Conservation (phyloP, 2,329 filamentous ascomycete genomes). For the Sporothrix protearum region DNA sequence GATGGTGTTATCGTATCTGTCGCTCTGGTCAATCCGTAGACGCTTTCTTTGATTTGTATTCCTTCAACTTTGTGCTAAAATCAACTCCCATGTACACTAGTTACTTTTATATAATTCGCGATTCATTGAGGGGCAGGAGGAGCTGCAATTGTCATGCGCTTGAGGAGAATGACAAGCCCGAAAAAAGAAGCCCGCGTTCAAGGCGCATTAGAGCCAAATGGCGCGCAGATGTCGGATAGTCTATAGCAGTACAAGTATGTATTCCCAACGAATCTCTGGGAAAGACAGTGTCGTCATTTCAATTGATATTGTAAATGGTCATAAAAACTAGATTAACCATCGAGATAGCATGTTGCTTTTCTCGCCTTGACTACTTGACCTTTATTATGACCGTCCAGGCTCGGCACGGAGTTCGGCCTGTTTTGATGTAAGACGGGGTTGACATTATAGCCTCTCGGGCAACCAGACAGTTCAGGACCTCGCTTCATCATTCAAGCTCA, state of each 20-base stretch:
- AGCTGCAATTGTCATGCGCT: not conserved
- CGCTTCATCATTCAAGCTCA: not conserved
- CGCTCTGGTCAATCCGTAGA: not conserved
- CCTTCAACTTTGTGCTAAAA: not conserved
- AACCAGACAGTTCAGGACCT: no score
- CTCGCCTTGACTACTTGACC: not conserved
- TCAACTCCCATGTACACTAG: no score
- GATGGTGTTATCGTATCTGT: not conserved
- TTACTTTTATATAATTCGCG: not conserved
- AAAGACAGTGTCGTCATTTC: not conserved
- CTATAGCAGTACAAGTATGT: not conserved
- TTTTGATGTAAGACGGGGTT: not conserved
- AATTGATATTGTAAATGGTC: not conserved
- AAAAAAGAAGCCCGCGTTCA: conserved; percentile 14
- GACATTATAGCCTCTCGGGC: not conserved
- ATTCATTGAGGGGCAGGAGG: not conserved
- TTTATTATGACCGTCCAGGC: not conserved
- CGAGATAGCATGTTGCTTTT: not conserved
- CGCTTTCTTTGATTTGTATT: not conserved
- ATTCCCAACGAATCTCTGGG: not conserved
- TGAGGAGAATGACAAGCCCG: conserved; percentile 5
- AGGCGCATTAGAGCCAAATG: not conserved
- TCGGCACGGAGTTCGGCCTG: not conserved
- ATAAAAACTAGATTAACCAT: not conserved
- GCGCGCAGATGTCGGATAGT: not conserved